A percentile compares a stretch with the other conserved stretches of the same genome.
These are phyloP conservation scores for Styphnolobium japonicum DNA, from an alignment of 306 rosid species.

Conservation along the genomic window DNA sequence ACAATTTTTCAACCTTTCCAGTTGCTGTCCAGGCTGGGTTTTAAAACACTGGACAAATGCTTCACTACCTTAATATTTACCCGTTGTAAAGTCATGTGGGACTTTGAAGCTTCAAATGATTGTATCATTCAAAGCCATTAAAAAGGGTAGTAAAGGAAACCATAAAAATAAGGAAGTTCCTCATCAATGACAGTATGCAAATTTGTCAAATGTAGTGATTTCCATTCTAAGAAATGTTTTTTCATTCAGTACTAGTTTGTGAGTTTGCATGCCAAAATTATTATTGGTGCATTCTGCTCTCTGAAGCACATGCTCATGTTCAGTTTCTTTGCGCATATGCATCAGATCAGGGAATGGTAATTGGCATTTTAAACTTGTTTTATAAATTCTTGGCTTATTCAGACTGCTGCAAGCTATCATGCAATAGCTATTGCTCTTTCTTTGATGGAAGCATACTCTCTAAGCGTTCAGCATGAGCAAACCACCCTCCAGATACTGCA, in stretches of 20 bases:
- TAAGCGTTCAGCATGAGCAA: constrained; percentile 96
- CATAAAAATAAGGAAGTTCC: neutral
- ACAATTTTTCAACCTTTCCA: neutral
- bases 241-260: neutral
- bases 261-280: neutral
- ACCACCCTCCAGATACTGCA: constrained; percentile 94
- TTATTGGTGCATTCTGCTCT: neutral
- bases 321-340: constrained; percentile 13
- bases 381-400: constrained; percentile 28
- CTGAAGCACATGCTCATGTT: neutral
- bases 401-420: constrained; percentile 99
- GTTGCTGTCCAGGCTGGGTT: neutral
- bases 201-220: neutral
- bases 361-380: constrained; percentile 13
- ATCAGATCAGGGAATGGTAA: neutral
- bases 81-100: neutral
- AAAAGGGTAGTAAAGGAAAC: neutral
- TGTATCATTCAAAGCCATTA: neutral
- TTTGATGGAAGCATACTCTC: constrained; percentile 96
- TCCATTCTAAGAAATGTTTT: neutral
- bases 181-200: neutral
- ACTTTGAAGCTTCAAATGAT: neutral
- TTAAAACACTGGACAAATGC: neutral
- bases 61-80: neutral
- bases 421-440: constrained; percentile 99